These are phyloP conservation scores for Mycena polygramma DNA, from an alignment of 768 basidiomycete species.

Conservation along the genomic window DNA sequence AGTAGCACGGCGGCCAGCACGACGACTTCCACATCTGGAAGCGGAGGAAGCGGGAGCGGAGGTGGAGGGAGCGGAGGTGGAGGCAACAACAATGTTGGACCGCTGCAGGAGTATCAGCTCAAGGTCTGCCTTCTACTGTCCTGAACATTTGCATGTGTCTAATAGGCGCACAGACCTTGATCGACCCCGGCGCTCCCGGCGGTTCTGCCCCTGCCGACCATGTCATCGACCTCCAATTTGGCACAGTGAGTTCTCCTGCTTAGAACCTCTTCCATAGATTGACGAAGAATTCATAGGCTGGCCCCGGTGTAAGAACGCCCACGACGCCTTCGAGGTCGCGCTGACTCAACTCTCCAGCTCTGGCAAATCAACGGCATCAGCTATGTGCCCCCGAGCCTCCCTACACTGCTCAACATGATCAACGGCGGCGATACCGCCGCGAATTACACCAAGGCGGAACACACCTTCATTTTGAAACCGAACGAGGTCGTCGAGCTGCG, in stretches of 20 bases:
- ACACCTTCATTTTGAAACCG: constrained; percentile 39
- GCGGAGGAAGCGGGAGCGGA: no score
- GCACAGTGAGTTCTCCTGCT: background rate
- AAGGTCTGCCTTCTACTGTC: no score
- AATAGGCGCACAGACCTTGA: constrained; percentile 22
- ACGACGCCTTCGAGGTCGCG: background rate
- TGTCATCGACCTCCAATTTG: constrained; percentile 26
- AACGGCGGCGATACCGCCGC: constrained; percentile 35
- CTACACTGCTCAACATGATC: constrained; percentile 43
- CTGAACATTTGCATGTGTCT: no score
- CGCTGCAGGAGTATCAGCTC: constrained; percentile 35
- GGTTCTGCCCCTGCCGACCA: constrained; percentile 36
- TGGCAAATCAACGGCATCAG: constrained; percentile 41
- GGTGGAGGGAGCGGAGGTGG: background rate
- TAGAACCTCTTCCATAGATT: background rate
- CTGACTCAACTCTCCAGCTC: background rate
- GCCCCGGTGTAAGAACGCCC: constrained; percentile 11
- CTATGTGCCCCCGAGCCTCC: constrained; percentile 39
- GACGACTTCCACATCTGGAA: no score
- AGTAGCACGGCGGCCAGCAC: no score
- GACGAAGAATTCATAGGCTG: no score
- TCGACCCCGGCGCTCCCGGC: constrained; percentile 29
- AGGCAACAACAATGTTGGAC: background rate
- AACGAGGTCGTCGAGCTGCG: constrained; percentile 41
- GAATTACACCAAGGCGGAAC: constrained; percentile 38